These are phyloP conservation scores for Tetradesmus obliquus DNA, from an alignment of 139 green algal genomes.

Conservation along the genomic window DNA sequence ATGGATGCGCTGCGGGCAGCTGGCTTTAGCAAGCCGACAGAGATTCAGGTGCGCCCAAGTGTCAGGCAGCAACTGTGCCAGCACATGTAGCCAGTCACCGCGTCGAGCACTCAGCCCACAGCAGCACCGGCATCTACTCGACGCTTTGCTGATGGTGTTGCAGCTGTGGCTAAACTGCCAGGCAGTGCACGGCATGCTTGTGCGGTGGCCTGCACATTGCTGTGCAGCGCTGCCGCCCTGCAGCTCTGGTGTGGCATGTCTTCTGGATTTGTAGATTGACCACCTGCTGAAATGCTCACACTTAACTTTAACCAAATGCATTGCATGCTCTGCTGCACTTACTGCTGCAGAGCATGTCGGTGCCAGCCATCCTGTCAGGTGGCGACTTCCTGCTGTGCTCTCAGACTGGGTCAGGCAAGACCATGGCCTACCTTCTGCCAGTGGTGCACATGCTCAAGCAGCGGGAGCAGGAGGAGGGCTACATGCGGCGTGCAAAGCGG, in stretches of 20 bases:
- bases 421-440: slow-evolving; percentile 95
- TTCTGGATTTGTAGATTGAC: no score
- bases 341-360: slow-evolving; percentile 66
- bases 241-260: no score
- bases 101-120: background rate
- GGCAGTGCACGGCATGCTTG: background rate
- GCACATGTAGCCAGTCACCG: background rate
- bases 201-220: background rate
- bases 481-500: slow-evolving; percentile 67
- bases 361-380: slow-evolving; percentile 76
- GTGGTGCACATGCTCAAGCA: slow-evolving; percentile 83
- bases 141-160: background rate
- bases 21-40: slow-evolving; percentile 78
- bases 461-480: slow-evolving; percentile 66
- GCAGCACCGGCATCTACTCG: no score
- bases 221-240: background rate
- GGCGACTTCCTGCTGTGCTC: slow-evolving; percentile 87
- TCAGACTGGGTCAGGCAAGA: slow-evolving; percentile 97
- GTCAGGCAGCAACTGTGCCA: background rate
- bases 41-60: slow-evolving; percentile 83
- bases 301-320: no score
- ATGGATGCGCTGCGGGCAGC: slow-evolving; percentile 67
- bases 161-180: background rate
- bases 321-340: no score
- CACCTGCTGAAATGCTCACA: no score